Evolutionary conservation across 129 eudicot genomes (phyloP).

Genomic region (Lonicera japonica): DNA sequence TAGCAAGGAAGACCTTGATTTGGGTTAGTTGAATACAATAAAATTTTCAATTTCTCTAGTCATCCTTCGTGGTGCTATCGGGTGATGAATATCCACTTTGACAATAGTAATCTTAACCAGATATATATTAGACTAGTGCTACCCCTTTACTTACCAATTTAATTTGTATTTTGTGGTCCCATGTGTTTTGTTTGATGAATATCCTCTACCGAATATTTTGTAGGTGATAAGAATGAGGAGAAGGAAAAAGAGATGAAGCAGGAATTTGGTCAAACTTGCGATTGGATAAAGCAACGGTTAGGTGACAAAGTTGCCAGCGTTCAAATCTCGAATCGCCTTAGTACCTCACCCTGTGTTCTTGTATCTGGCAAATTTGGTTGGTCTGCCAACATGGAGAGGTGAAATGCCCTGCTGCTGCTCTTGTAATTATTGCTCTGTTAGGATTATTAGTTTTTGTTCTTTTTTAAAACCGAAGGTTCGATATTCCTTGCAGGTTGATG

Average conservation of each 20-base stretch:
- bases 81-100: not conserved
- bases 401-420: not conserved
- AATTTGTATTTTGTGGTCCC: no score
- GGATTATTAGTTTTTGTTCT: no score
- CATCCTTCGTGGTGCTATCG: not conserved
- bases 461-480: not conserved
- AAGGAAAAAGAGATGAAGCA: slow-evolving; percentile 43
- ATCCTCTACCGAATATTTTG: slow-evolving; percentile 13
- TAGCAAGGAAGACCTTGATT: slow-evolving; percentile 51
- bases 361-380: slow-evolving; percentile 95
- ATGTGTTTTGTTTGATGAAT: slow-evolving; percentile 25
- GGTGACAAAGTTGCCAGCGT: slow-evolving; percentile 93
- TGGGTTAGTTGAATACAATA: not conserved
- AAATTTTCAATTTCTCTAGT: not conserved
- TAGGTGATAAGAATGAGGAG: slow-evolving; percentile 34
- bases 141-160: no score
- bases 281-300: slow-evolving; percentile 45
- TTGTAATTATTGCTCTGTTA: not conserved
- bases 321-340: slow-evolving; percentile 80
- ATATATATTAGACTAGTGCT: no score
- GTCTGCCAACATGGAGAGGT: slow-evolving; percentile 99
- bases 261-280: slow-evolving; percentile 50
- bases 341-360: slow-evolving; percentile 91
- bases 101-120: no score
- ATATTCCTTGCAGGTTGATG: slow-evolving; percentile 60